Base-by-base conservation (phyloP, 2,329 filamentous ascomycete genomes). In the Akanthomyces lecanii region DNA sequence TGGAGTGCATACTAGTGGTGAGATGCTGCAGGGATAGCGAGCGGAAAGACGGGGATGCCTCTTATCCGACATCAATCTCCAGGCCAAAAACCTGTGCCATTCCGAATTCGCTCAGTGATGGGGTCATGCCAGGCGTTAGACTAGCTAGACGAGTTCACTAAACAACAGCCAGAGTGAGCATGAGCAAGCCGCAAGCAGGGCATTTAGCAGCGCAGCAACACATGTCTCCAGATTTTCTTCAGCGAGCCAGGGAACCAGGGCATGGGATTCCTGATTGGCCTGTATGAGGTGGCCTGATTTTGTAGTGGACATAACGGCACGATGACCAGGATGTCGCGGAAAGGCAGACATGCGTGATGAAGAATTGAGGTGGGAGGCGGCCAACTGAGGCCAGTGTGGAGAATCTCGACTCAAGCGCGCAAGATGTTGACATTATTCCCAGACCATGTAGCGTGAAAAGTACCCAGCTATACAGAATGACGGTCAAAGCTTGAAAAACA, bases 211-310 rank as follows among this genome's bases (percentile, higher is more conserved):
- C 38, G 53, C 53, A 54, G 42, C 23, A 55, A 44, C 38, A 52
- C 42, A 42, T 7, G 53, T 21, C 38, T 28, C 10, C 3, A 8
- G 8, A 45, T 44, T n/a, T 55, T 53, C 38, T 56, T 56, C 53
- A 56, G n/a, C 25, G 21, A 30, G 53, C 25, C 40, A 56, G 28
- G 40, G 23, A 28, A 21, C 10, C 14, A 5, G 18, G 18, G 40
- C 38, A 40, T 18, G 3, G 4, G 38, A 4, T 16, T 45, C 18
- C 10, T 42, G 47, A 59, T 59, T 59, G 56, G 56, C 6, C 25
- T 42, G 21, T 33, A 23, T 5, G 6, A n/a, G 50, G 30, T 59
- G 56, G 45, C 56, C 56, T 59, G 56, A 51, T 59, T 51, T 14
- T 59, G 23, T 16, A 40, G 45, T 50, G 47, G 45, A 18, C 56